A percentile compares a stretch with the other conserved stretches of the same genome.
Evolutionary conservation across 2,329 filamentous ascomycete species (phyloP).

Genomic region (Monilinia vaccinii-corymbosi): DNA sequence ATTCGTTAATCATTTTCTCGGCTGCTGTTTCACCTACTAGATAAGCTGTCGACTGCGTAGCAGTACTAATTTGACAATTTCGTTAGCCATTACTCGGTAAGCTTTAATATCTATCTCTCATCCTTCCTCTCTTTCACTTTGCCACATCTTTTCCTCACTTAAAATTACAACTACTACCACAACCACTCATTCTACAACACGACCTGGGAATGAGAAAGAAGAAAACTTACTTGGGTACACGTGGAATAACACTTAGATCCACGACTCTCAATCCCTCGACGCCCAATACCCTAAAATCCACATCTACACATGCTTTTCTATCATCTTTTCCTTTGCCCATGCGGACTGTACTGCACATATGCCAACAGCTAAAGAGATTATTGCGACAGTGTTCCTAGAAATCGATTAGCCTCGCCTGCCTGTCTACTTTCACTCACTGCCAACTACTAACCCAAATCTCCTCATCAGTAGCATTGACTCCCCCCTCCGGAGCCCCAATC

Average conservation of each 20-base stretch:
- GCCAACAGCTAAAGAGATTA: background rate
- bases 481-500: background rate
- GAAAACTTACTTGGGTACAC: conserved; percentile 37
- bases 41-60: conserved; percentile 46
- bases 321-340: conserved; percentile 25
- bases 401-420: no score
- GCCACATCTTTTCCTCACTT: background rate
- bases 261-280: conserved; percentile 40
- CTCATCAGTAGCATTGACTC: background rate
- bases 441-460: background rate
- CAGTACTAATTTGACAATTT: conserved; percentile 32
- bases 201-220: background rate
- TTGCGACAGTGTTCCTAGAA: background rate
- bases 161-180: no score
- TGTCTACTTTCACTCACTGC: no score
- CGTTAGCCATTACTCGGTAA: background rate
- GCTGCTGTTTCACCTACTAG: conserved; percentile 42
- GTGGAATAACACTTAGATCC: conserved; percentile 43
- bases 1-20: conserved; percentile 40
- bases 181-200: no score
- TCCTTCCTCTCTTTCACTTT: background rate
- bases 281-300: conserved; percentile 39
- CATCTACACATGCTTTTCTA: conserved; percentile 39
- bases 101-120: background rate
- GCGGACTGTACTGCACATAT: background rate